These are phyloP conservation scores for Hyphodiscus sp. DNA, from an alignment of 2,329 filamentous ascomycete species.

Conservation along the genomic window DNA sequence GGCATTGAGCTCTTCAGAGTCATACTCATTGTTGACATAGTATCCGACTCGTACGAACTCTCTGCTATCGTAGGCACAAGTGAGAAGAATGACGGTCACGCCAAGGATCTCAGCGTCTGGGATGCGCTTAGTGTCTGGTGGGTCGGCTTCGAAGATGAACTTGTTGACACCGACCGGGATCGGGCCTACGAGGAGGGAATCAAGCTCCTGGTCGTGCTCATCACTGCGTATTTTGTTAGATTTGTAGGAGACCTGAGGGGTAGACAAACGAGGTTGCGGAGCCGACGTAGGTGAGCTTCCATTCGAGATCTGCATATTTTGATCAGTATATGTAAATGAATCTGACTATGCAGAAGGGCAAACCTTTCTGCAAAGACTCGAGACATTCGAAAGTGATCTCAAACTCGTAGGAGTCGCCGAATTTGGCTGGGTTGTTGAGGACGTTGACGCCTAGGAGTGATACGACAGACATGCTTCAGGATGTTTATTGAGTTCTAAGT, in stretches of 20 bases:
- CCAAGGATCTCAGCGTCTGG: conserved; percentile 93
- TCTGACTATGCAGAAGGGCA: conserved; percentile 2
- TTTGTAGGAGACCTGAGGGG: neutral
- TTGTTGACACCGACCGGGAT: conserved; percentile 98
- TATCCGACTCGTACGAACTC: conserved; percentile 98
- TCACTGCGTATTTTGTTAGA: conserved; percentile 19
- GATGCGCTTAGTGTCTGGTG: conserved; percentile 84
- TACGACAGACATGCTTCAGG: conserved; percentile 78
- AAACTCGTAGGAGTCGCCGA: conserved; percentile 89
- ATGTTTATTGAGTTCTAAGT: neutral
- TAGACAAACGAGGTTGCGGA: conserved; percentile 83
- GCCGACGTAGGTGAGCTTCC: conserved; percentile 98
- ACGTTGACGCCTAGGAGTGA: conserved; percentile 93
- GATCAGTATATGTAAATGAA: conserved; percentile 7
- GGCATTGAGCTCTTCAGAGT: conserved; percentile 78
- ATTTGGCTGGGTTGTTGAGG: conserved; percentile 93
- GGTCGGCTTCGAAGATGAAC: conserved; percentile 93
- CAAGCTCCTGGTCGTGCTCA: conserved; percentile 97
- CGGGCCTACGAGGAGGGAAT: conserved; percentile 93
- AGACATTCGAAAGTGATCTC: conserved; percentile 99
- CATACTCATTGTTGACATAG: conserved; percentile 99
- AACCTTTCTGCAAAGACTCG: conserved; percentile 88
- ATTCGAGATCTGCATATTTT: conserved; percentile 72
- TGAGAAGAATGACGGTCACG: conserved; percentile 93
- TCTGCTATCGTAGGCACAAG: conserved; percentile 90